Evolutionary conservation across 805 yeast genomes (phyloP), one percentile per base, ranked within the genome.

Genomic region (Candida michaelii): DNA sequence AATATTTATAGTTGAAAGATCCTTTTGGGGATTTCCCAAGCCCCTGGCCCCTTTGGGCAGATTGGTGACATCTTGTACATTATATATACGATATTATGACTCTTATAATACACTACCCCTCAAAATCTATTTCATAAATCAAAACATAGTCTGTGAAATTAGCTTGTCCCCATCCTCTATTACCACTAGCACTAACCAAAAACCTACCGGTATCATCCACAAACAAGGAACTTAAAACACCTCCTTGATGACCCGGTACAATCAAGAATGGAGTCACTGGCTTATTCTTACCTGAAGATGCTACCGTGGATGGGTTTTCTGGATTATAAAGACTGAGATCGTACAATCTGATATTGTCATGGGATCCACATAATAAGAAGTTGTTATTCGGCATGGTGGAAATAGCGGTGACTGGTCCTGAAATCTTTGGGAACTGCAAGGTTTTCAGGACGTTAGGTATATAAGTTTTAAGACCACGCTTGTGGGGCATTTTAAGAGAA

Each of bases 231-330:
- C 95, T 85, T 25, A 93, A 68, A 2, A 80, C 79, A 19, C 97
- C 96, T 37, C 99, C 98, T 56, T 88, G 96, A 61, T 93, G 98
- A 0, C 99, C 98, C 0, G 99, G 97, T 9, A 93, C 76, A 52
- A 95, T 90, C 60, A 83, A 74, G 58, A 91, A 93, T 13, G 97
- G 97, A 7, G 84, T 73, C 19, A 73, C 76, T 43, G 54, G 66
- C 47, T 60, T 66, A 57, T 73, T 40, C 47, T 62, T 46, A 12
- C 34, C 35, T 4, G 32, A 18, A 17, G 29, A 49, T 36, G 30
- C 30, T 30, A 39, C 43, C 36, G 55, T 45, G 19, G 60, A 49
- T 2, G 57, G 51, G 24, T 48, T 40, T n/a, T 54, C 57, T 29
- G 56, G 64, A 27, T 69, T 69, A 46, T 74, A 62, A 39, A 76